A percentile compares a stretch with the other conserved stretches of the same genome.
phyloP scores from a whole-genome alignment of 2,329 filamentous ascomycete genomes.

The Metarhizium humberi region DNA sequence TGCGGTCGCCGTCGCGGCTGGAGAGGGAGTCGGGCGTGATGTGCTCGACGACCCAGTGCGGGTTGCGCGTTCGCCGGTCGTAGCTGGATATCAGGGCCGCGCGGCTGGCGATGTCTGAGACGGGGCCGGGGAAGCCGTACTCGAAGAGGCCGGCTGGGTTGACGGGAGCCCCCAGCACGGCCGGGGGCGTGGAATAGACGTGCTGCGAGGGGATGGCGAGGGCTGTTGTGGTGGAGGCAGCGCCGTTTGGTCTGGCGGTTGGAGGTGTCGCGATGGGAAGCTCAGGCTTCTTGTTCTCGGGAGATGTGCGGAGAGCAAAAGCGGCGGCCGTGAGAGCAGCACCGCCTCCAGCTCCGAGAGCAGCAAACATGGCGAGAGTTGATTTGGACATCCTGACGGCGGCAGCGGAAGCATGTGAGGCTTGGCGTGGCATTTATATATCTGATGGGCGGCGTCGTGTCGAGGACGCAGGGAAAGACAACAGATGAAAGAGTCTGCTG shows the following conservation, averaged over 20 bases:
- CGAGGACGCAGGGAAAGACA: not conserved
- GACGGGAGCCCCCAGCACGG: conserved; percentile 38
- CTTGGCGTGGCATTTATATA: conserved; percentile 10
- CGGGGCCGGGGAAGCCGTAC: conserved; percentile 86
- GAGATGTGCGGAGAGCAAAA: conserved; percentile 43
- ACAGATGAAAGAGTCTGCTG: not conserved
- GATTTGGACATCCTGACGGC: conserved; percentile 62
- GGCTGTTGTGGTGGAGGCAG: conserved; percentile 18
- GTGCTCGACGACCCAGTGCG: conserved; percentile 91
- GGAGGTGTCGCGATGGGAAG: conserved; percentile 14
- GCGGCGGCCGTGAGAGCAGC: conserved; percentile 64
- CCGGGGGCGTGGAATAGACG: conserved; percentile 27
- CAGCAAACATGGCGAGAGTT: conserved; percentile 66
- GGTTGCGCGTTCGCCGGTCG: conserved; percentile 86
- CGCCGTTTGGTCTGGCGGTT: conserved; percentile 16
- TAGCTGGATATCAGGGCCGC: conserved; percentile 75
- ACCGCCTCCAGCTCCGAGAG: conserved; percentile 66
- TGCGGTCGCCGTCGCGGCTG: conserved; percentile 67
- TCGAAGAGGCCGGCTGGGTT: conserved; percentile 70
- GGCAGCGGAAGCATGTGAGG: conserved; percentile 5
- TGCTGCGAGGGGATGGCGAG: conserved; percentile 50
- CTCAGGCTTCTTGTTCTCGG: conserved; percentile 9
- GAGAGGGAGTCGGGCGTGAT: conserved; percentile 83
- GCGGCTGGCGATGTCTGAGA: conserved; percentile 71
- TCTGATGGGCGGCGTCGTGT: not conserved